Conservation (phyloP, 495 filamentous ascomycete genomes). For the Podospora tetraspora region DNA sequence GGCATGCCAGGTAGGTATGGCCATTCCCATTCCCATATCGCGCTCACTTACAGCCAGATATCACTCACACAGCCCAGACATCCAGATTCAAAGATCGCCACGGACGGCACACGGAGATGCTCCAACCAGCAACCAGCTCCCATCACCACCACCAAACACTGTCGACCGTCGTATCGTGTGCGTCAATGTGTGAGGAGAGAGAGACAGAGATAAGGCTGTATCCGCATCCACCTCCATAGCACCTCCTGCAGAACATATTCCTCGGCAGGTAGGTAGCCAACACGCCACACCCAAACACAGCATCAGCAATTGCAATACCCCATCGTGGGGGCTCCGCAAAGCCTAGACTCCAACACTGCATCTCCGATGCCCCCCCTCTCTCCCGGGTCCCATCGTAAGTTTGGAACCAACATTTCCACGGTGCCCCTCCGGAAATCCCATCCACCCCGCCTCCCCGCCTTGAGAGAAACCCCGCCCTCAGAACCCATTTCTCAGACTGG, state of each 20-base stretch:
- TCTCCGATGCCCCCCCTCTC: not conserved
- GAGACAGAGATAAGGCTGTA: not conserved
- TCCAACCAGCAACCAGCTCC: not conserved
- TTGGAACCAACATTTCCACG: not conserved
- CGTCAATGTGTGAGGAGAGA: not conserved
- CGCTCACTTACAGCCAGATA: not conserved
- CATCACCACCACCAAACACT: not conserved
- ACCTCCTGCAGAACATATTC: not conserved
- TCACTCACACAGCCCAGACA: not conserved
- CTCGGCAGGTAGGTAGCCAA: not conserved
- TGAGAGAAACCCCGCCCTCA: too few relatives aligned
- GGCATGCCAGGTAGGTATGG: not conserved
- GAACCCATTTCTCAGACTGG: not conserved
- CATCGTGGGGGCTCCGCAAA: not conserved
- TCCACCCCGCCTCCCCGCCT: not conserved
- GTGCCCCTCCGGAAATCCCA: constrained; percentile 1
- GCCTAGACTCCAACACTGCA: not conserved
- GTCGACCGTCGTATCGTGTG: not conserved
- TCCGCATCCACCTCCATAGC: not conserved
- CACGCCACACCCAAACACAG: not conserved
- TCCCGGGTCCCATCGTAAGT: too few relatives aligned
- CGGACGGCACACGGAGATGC: not conserved
- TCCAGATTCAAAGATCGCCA: not conserved
- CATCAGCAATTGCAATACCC: not conserved
- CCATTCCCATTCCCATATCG: not conserved